Base-by-base conservation (phyloP, 164 flowering plant genomes). In the Akebia trifoliata region DNA sequence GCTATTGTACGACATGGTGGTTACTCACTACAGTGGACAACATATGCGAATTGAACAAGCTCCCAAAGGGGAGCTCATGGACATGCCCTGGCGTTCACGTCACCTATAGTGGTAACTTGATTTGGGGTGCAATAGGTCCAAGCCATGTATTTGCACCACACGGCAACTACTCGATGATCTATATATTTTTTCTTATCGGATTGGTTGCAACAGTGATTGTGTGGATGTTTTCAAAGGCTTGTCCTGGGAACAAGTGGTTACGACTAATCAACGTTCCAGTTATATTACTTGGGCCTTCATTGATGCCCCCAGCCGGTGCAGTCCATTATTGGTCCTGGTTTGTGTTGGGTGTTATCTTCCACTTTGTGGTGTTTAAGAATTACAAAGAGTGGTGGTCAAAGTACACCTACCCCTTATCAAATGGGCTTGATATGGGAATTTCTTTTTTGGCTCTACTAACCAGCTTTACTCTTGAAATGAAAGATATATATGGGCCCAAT, bases 381-480 rank as follows among this genome's bases (percentile, higher is more conserved):
- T 57, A 53, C 71, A 77, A 72, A 71, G 42, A 25, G 0, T 85
- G 93, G 96, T 85, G 96, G 96, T 79, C 79, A 1, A 69, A 78
- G 42, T 70, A 88, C 57, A 84, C 60, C 51, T 88, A 85, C 21
- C 54, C 80, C 14, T 32, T 88, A 6, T 72, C 90, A 0, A 85
- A 83, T 39, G 96, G 77, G n/a, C 42, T 88, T 20, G 83, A 81
- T 59, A 78, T 81, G 15, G 92, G 91, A 6, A 32, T 76, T 32
- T 90, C 90, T 1, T 78, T 84, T 54, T 59, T 80, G 84, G 87
- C 61, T 0, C 32, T 80, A 0, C 7, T 71, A 5, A n/a, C 74
- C 0, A 76, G 34, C 50, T 78, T 81, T 8, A 17, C 75, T 3
- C 71, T 84, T 0, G 73, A 74, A 30, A 30, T 56, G 1, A 26